Base-by-base conservation (phyloP, 164 flowering plant genomes). In the Vitis amurensis region DNA sequence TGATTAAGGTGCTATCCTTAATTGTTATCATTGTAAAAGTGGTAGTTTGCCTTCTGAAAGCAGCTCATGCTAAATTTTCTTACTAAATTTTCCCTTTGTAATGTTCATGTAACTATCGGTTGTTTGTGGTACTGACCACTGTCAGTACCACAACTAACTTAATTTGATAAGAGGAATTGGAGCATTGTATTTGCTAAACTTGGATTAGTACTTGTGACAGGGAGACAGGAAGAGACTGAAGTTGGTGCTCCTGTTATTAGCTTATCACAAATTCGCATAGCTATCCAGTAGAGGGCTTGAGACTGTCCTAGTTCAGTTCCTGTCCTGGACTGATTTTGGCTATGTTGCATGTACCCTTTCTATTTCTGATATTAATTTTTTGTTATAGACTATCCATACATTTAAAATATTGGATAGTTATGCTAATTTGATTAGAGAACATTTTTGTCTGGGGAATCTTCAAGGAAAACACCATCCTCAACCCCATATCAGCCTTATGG, bases 391-490 rank as follows among this genome's bases (percentile, higher is more conserved):
- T 53, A 66, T 49, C 47, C 60, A 53, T 13, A 30, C 55, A 12
- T 17, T 68, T 8, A 16, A 1, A 29, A 10, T 59, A 27, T 64
- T 57, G 30, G 68, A 14, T 44, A 37, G n/a, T 63, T 63, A 13
- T 47, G 59, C 61, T 37, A 63, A 55, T 63, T 64, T 50, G 9
- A 55, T 44, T 15, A 11, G 16, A 64, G 44, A 49, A 61, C n/a
- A 27, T 61, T 67, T 23, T 67, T 68, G 9, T 17, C 15, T 57
- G 55, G 68, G 67, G 17, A 23, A 55, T 61, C 62, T 49, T 68
- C 44, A 50, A 48, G 68, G 71, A 50, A 61, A 62, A 50, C 56
- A 57, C 11, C 64, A 66, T 55, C 53, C 47, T 53, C 50, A 30
- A 11, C 8, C 64, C 30, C 27, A 52, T 47, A 17, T 30, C 56